Evolutionary conservation across 73 alveolate species (phyloP).

Genomic region (Paramecium pentaurelia): DNA sequence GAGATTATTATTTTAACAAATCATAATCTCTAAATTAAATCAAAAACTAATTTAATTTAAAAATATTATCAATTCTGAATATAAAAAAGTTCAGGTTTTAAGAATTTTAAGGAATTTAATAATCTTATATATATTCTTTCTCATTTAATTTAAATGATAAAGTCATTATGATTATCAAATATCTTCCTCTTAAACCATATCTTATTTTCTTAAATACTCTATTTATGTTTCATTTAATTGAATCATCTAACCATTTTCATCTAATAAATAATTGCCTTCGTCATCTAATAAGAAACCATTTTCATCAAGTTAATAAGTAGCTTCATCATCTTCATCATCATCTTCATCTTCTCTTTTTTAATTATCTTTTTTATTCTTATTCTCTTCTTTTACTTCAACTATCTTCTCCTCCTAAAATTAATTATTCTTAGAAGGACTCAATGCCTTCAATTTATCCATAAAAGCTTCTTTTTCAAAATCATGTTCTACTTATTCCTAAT

Average conservation of each 20-base stretch:
- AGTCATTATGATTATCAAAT: not conserved
- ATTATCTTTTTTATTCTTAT: not conserved
- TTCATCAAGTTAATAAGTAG: slow-evolving; percentile 44
- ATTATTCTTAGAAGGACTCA: not conserved
- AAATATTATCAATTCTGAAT: not conserved
- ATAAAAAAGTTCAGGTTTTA: not conserved
- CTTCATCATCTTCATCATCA: slow-evolving; percentile 19
- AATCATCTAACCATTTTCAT: slow-evolving; percentile 54
- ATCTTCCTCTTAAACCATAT: slow-evolving; percentile 40
- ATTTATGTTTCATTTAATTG: slow-evolving; percentile 37
- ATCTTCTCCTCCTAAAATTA: not conserved
- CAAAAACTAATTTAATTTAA: not conserved
- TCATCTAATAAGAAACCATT: slow-evolving; percentile 55
- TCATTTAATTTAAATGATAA: not conserved
- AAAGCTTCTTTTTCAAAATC: not conserved
- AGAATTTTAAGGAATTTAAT: not conserved
- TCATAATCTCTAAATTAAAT: not conserved
- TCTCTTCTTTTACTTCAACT: not conserved
- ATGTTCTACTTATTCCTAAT: not conserved
- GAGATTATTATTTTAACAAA: not conserved
- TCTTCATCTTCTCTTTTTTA: not conserved
- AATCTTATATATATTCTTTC: not conserved
- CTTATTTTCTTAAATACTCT: slow-evolving; percentile 49
- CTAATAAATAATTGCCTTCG: slow-evolving; percentile 48
- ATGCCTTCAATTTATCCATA: not conserved